These are phyloP conservation scores for Aspergillus quadricinctus DNA, from an alignment of 2,329 filamentous ascomycete species.

Conservation along the genomic window DNA sequence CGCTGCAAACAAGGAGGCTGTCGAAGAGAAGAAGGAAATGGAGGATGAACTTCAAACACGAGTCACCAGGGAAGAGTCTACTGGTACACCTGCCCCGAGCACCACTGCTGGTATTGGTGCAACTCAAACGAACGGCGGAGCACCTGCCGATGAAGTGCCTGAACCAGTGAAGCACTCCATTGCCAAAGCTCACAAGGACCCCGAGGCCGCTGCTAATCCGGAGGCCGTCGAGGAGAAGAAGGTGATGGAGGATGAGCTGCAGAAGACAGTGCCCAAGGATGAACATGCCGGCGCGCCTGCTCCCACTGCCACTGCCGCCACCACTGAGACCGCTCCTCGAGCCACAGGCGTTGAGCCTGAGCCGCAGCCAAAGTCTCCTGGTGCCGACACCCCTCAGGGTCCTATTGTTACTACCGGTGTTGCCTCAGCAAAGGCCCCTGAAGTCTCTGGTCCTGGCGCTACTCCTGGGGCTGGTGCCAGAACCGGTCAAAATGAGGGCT, in stretches of 20 bases:
- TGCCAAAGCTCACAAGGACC: conserved; percentile 51
- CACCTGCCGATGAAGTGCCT: conserved; percentile 34
- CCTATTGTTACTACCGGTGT: conserved; percentile 23
- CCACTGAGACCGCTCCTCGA: conserved; percentile 34
- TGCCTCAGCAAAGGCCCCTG: conserved; percentile 15
- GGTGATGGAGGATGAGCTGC: conserved; percentile 67
- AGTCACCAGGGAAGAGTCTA: conserved; percentile 31
- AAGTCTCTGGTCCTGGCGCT: conserved; percentile 12
- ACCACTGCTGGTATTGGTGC: conserved; percentile 46
- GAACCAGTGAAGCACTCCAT: conserved; percentile 44
- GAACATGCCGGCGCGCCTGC: conserved; percentile 30
- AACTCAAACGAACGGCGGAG: conserved; percentile 17
- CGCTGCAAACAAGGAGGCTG: conserved; percentile 61
- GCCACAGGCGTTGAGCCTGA: conserved; percentile 13
- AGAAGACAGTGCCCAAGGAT: conserved; percentile 45
- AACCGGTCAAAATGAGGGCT: neutral
- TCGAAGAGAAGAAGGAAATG: conserved; percentile 69
- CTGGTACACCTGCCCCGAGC: conserved; percentile 28
- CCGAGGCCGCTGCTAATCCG: conserved; percentile 68
- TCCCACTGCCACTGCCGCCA: conserved; percentile 39
- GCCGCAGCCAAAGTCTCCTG: conserved; percentile 17
- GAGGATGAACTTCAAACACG: conserved; percentile 67
- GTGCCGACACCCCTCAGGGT: conserved; percentile 11
- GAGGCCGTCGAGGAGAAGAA: conserved; percentile 73
- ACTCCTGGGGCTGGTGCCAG: conserved; percentile 8